Base-by-base conservation (phyloP, 306 rosid species). In the Benincasa hispida region DNA sequence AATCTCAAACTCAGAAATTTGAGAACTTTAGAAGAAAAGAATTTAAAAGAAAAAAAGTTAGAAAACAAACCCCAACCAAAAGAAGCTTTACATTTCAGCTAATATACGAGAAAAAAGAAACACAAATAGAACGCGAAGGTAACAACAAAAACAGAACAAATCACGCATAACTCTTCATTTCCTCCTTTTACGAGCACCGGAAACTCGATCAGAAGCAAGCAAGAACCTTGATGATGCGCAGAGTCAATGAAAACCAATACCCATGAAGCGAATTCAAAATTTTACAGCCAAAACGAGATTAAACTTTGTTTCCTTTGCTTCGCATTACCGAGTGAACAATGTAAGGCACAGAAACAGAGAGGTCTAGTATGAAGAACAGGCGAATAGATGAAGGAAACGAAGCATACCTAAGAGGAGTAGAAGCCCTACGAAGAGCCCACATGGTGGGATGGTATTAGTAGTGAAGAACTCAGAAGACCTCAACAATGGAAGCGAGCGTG, bases 361-460 rank as follows among this genome's bases (percentile, higher is more conserved):
- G 24, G 27, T 25, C 6, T 14, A 18, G 18, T 18, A 8, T 25
- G 15, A 47, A 47, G 14, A 63, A 34, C 7, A 63, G 14, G 27
- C 18, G 13, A 1, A 63, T 4, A 70, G 15, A 25, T 5, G 37
- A 70, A 74, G 19, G 4, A 21, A 39, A 42, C 58, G 42, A 57
- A 59, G 70, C 25, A 58, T 76, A 76, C 79, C 79, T 58, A 24
- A 76, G 79, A 58, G 79, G 79, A 58, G 50, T 58, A 24, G 55
- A 76, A 58, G 55, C 78, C 58, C 56, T 25, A 15, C 79, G 79
- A 39, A 76, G 79, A 76, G 56, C 56, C 79, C 69, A 76, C 79
- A 76, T 76, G 22, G 69, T n/a, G 70, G 17, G 60, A 48, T 30
- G 76, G 50, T 10, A 18, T 28, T 30, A 5, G 28, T 3, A 8